Evolutionary conservation across 1,284 basidiomycete genomes (phyloP), one percentile per base, ranked within the genome.

Genomic region (Leccinum glutinopallens): DNA sequence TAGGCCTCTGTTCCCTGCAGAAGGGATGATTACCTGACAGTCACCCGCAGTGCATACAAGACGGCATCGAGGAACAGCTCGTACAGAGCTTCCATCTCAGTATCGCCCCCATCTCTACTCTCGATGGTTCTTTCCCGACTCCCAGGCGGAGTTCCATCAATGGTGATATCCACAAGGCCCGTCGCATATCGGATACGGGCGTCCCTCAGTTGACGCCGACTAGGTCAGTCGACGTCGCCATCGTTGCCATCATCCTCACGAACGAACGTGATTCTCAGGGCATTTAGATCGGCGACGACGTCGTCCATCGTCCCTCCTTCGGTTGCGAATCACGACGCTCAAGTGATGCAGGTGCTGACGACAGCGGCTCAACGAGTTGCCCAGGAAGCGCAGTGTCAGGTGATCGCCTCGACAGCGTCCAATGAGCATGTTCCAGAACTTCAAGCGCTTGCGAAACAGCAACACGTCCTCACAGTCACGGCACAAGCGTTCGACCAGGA

Each of bases 381-480:
- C 6, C 85, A 89, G 73, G 87, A 89, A 72, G 86, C 87, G 3
- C 86, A 89, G 68, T 86, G 84, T 13, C 88, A 90, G 71, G 82
- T 87, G 39, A 83, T 88, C 53, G 80, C 81, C 7, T 82, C 84
- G 33, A 80, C 72, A 57, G 58, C 75, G 51, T 79, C 82, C 29
- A 81, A 80, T 61, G 81, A 84, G 64, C 74, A 77, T 35, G 80
- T 77, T 17, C 78, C 79, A 29, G 84, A 88, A 69, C 73, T 90
- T 22, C 83, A 89, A 72, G 85, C 86, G 15, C 82, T 93, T 62
- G 88, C 84, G 51, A 91, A 91, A 74, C 91, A 92, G 78, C 90
- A 90, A 70, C 87, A 91, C 69, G 89, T 92, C 63, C 81, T 93
- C 58, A 89, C 89, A 46, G 83, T 89, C 64, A 91, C 91, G 4